Base-by-base conservation (phyloP, 192 early-diverging fungal species). In the Coemansia sp. region DNA sequence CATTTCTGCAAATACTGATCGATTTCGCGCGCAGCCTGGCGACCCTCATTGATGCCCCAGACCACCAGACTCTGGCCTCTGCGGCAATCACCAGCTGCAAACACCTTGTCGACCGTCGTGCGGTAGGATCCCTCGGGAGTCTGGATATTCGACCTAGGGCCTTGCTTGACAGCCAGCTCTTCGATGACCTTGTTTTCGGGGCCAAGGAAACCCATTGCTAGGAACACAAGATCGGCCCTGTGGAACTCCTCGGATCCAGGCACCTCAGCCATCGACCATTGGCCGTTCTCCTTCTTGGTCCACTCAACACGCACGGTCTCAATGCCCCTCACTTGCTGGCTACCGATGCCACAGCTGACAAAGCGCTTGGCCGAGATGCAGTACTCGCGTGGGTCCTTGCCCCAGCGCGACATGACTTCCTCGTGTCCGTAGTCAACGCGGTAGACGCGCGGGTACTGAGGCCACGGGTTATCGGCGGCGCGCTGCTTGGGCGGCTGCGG, bases 11-110 rank as follows among this genome's bases (percentile, higher is more conserved):
- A 74, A 74, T 81, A 87, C 61, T 89, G 66, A 71, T 99, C 97
- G 28, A 97, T 86, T 74, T 97, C 94, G 34, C 95, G 86, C 10
- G 97, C 97, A 52, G 91, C 90, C 84, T 94, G 89, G 48, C 97
- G 87, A 52, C 97, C 97, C 78, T 99, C 97, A 76, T 95, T 96
- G 79, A 99, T 97, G 71, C 92, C 97, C 93, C 94, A 96, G 34
- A 99, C 97, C 70, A 99, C 94, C 57, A 99, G 79, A 33, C 86
- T 89, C 86, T 96, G 95, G 13, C 97, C 97, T 23, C 97, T 87
- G 49, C 97, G 90, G 79, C 94, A 96, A 84, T 99, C 97, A 67
- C 97, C 97, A 15, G 97, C 97, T 26, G 97, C 97, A 83, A 89
- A 99, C 25, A 99, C 93, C 43, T 89, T 87, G 20, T 84, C 71